Evolutionary conservation across 441 rosid species (phyloP).

Genomic region (Erodium texanum): DNA sequence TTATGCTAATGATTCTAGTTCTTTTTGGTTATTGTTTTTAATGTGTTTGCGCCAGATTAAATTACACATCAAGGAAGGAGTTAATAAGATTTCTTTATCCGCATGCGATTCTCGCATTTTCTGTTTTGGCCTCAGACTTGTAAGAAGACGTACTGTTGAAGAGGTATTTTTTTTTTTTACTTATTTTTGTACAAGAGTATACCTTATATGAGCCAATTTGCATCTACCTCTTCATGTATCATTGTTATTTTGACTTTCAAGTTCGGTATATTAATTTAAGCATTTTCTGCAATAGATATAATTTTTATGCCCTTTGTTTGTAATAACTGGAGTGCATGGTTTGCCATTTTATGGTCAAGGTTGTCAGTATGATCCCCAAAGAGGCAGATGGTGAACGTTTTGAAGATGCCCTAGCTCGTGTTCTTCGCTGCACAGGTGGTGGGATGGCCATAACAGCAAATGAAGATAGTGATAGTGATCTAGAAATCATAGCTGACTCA

Average conservation of each 20-base stretch:
- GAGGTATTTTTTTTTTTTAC: conserved; percentile 11
- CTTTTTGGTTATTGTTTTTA: neutral
- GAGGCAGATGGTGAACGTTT: conserved; percentile 25
- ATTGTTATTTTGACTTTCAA: neutral
- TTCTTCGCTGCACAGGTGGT: conserved; percentile 26
- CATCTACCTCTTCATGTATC: neutral
- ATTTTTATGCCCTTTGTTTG: neutral
- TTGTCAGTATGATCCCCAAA: conserved; percentile 22
- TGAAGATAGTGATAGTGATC: conserved; percentile 27
- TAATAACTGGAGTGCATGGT: neutral
- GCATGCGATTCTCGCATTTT: conserved; percentile 16
- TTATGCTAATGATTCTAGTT: neutral
- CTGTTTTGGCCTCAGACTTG: conserved; percentile 23
- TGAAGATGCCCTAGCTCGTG: conserved; percentile 24
- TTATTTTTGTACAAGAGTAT: too few relatives aligned
- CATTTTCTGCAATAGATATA: neutral
- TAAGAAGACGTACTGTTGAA: conserved; percentile 10
- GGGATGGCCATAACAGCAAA: conserved; percentile 19
- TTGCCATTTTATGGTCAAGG: conserved; percentile 14
- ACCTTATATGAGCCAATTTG: neutral
- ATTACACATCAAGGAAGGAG: conserved; percentile 11
- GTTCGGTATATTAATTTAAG: neutral
- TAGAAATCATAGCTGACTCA: conserved; percentile 28
- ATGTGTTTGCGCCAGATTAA: conserved; percentile 10
- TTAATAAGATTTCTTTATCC: conserved; percentile 18